Evolutionary conservation across 2,329 filamentous ascomycete genomes (phyloP).

Genomic region (Fusarium lateritium): DNA sequence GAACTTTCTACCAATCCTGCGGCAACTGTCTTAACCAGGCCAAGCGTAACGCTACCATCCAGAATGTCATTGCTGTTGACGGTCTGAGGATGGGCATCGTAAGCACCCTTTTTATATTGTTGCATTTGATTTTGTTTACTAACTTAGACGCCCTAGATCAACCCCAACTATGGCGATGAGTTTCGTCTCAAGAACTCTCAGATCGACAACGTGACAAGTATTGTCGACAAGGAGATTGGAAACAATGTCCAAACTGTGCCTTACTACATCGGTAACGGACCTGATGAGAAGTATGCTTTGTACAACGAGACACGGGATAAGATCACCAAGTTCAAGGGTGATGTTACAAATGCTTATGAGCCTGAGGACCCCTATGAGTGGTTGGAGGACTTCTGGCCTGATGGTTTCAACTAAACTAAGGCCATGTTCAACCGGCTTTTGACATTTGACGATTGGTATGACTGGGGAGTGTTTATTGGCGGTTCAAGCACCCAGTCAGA

Average conservation of each 20-base stretch:
- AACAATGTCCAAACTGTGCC: slow-evolving; percentile 51
- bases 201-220: slow-evolving; percentile 44
- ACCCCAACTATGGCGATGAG: slow-evolving; percentile 51
- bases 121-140: accelerated
- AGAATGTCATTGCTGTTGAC: slow-evolving; percentile 48
- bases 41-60: slow-evolving; percentile 48
- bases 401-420: slow-evolving; percentile 44
- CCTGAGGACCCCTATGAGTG: slow-evolving; percentile 65
- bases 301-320: slow-evolving; percentile 49
- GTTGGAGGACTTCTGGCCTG: slow-evolving; percentile 64
- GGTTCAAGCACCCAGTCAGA: neutral
- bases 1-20: slow-evolving; percentile 51
- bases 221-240: slow-evolving; percentile 50
- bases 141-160: slow-evolving; percentile 36
- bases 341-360: slow-evolving; percentile 41
- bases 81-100: slow-evolving; percentile 49
- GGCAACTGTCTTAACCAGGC: slow-evolving; percentile 51
- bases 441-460: neutral
- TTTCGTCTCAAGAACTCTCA: slow-evolving; percentile 50
- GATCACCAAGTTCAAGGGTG: slow-evolving; percentile 47
- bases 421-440: neutral
- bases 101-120: neutral
- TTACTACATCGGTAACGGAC: slow-evolving; percentile 45
- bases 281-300: slow-evolving; percentile 50
- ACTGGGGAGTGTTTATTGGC: neutral